phyloP scores from a whole-genome alignment of 2,329 filamentous ascomycete species.

The Amesomyces nigricolor region DNA sequence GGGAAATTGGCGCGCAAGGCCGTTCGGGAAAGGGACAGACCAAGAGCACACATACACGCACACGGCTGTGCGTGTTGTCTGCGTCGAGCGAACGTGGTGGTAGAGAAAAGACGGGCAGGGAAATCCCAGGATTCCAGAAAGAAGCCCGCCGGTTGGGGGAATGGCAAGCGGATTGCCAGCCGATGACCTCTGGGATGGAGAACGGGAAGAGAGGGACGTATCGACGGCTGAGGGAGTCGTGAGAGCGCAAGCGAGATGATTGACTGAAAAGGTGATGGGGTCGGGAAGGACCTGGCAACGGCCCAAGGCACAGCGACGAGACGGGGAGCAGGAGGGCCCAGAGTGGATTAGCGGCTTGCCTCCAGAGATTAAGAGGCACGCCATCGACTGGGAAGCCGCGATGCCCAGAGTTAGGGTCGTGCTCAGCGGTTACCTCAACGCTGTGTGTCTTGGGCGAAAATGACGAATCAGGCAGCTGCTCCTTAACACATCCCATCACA shows the following conservation, averaged over 20 bases:
- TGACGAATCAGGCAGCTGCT: background rate
- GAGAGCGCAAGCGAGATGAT: slow-evolving; percentile 49
- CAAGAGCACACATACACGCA: slow-evolving; percentile 1
- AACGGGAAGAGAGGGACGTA: slow-evolving; percentile 32
- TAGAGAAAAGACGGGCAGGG: slow-evolving; percentile 16
- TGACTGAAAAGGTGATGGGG: slow-evolving; percentile 41
- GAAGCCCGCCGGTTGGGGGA: slow-evolving; percentile 17
- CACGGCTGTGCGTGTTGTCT: slow-evolving; percentile 23
- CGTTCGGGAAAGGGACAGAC: slow-evolving; percentile 20
- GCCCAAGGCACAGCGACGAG: slow-evolving; percentile 24
- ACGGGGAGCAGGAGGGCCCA: slow-evolving; percentile 21
- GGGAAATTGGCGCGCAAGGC: slow-evolving; percentile 26
- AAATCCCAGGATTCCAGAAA: slow-evolving; percentile 20
- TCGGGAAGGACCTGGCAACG: slow-evolving; percentile 30
- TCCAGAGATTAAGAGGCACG: slow-evolving; percentile 37
- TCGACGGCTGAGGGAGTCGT: slow-evolving; percentile 42
- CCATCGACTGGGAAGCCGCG: slow-evolving; percentile 16
- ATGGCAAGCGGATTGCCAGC: slow-evolving; percentile 19
- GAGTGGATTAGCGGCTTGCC: slow-evolving; percentile 39
- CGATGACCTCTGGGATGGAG: slow-evolving; percentile 25
- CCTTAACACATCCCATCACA: slow-evolving; percentile 22
- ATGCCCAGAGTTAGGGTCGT: slow-evolving; percentile 28
- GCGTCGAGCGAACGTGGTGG: slow-evolving; percentile 13
- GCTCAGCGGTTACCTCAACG: background rate
- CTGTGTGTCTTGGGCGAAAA: background rate